phyloP scores from a whole-genome alignment of 2,329 filamentous ascomycete species.

The Pyricularia grisea region DNA sequence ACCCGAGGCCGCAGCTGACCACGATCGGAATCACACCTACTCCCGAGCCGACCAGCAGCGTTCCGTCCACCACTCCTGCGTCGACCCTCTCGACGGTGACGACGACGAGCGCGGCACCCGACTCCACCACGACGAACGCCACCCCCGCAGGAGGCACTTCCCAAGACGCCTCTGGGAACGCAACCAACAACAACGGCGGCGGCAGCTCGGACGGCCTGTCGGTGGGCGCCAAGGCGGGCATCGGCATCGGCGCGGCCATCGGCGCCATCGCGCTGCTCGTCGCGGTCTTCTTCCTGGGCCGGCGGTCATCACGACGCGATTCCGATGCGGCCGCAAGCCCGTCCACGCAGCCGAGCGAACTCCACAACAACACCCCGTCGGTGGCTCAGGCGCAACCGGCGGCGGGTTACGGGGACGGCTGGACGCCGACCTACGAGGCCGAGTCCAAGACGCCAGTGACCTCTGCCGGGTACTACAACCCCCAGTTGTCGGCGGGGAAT shows the following conservation, averaged over 20 bases:
- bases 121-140: background rate
- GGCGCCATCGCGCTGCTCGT: constrained; percentile 1
- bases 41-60: background rate
- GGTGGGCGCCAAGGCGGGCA: constrained; percentile 4
- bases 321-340: background rate
- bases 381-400: background rate
- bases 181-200: background rate
- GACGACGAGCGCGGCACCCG: background rate
- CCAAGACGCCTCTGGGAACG: background rate
- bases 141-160: background rate
- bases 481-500: background rate
- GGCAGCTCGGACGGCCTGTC: constrained; percentile 1
- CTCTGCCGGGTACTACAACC: background rate
- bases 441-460: constrained; percentile 25
- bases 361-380: background rate
- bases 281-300: constrained; percentile 1
- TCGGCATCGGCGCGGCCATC: constrained; percentile 8
- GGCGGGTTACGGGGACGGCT: constrained; percentile 8
- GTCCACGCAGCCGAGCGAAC: background rate
- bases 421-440: constrained; percentile 41
- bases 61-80: background rate
- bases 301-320: background rate
- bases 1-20: background rate
- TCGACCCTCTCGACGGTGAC: background rate
- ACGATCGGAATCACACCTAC: background rate